These are phyloP conservation scores for Solanum aculeatissimum DNA, from an alignment of 305 asterid genomes.

Conservation along the genomic window DNA sequence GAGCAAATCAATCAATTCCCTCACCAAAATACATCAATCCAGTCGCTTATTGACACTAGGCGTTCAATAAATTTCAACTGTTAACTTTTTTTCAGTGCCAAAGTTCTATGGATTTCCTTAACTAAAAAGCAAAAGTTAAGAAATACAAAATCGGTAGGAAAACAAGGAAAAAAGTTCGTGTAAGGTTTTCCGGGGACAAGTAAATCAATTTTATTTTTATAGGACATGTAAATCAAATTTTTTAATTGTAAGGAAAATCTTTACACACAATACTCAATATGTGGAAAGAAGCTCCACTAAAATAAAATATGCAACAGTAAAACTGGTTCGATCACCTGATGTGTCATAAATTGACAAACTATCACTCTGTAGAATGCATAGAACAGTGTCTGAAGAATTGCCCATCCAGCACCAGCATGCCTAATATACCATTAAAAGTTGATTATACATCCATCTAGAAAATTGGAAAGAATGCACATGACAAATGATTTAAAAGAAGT, in stretches of 20 bases:
- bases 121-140: background rate
- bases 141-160: background rate
- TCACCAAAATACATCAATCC: background rate
- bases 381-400: constrained; percentile 50
- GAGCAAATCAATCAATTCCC: background rate
- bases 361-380: constrained; percentile 73
- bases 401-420: constrained; percentile 95
- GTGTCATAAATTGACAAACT: constrained; percentile 56
- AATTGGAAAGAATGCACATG: background rate
- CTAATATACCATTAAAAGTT: constrained; percentile 23
- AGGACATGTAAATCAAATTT: background rate
- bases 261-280: background rate
- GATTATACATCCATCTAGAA: background rate
- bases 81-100: background rate
- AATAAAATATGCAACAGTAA: background rate
- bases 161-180: background rate
- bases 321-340: constrained; percentile 34
- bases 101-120: background rate
- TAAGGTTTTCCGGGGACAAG: background rate
- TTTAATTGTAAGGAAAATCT: background rate
- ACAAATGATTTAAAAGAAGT: background rate
- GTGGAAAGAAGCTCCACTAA: background rate
- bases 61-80: background rate
- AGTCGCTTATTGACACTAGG: background rate
- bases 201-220: background rate